These are phyloP conservation scores for Meyerozyma smithsonii DNA, from an alignment of 1,139 yeast species.

Conservation along the genomic window DNA sequence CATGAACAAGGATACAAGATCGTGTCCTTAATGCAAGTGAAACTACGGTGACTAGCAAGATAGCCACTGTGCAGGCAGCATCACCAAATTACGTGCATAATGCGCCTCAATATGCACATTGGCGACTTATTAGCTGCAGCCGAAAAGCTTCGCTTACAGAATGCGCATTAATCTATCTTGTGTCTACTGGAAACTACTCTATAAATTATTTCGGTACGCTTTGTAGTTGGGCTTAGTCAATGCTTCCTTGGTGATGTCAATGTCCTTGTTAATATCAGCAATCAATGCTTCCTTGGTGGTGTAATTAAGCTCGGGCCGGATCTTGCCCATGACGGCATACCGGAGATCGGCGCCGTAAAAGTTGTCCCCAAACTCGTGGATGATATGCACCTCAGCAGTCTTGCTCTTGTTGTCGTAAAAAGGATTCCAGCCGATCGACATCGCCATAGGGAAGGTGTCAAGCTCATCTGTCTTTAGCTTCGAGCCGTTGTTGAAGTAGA, in stretches of 20 bases:
- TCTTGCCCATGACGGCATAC: slow-evolving; percentile 75
- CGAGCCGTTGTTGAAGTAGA: slow-evolving; percentile 61
- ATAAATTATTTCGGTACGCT: background rate
- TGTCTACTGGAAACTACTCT: background rate
- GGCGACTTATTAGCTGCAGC: too few species aligned
- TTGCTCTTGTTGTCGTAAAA: slow-evolving; percentile 74
- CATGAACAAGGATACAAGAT: too few species aligned
- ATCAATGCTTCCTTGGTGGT: slow-evolving; percentile 83
- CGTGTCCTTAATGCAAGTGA: too few species aligned
- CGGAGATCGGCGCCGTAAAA: slow-evolving; percentile 82
- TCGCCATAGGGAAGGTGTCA: slow-evolving; percentile 73
- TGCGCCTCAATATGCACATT: too few species aligned
- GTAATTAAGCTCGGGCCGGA: slow-evolving; percentile 87
- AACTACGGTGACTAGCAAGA: background rate
- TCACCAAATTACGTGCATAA: background rate
- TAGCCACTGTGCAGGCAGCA: background rate
- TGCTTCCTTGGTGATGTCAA: slow-evolving; percentile 55
- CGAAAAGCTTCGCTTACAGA: background rate
- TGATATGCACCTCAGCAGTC: slow-evolving; percentile 83
- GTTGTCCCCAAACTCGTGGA: slow-evolving; percentile 60
- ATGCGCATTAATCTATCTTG: background rate
- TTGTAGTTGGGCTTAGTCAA: slow-evolving; percentile 25
- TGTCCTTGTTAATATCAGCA: slow-evolving; percentile 78
- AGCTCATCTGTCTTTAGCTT: slow-evolving; percentile 36
- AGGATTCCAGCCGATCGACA: slow-evolving; percentile 97